A percentile compares a stretch with the other conserved stretches of the same genome.
phyloP scores from a whole-genome alignment of 2,329 filamentous ascomycete species.

The Colletotrichum zoysiae region DNA sequence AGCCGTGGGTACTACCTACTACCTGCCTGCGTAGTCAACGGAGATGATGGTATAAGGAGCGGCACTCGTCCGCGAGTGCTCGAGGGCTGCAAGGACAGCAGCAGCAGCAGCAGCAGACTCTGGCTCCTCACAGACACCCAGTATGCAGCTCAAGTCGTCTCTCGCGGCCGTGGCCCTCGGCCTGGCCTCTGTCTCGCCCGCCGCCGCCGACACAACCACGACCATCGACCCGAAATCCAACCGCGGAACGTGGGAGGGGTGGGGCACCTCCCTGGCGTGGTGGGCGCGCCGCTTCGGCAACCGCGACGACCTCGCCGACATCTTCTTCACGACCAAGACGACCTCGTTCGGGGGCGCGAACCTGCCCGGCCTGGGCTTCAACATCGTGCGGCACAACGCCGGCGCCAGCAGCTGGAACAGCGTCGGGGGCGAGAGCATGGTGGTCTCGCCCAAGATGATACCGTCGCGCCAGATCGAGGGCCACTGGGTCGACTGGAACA shows the following conservation, averaged over 20 bases:
- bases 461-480: constrained; percentile 55
- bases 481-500: constrained; percentile 56
- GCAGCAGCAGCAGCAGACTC: not conserved
- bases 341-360: constrained; percentile 47
- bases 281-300: constrained; percentile 57
- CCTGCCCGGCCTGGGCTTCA: constrained; percentile 57
- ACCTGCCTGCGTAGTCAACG: not conserved
- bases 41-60: not conserved
- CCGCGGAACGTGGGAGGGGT: constrained; percentile 59
- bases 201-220: constrained; percentile 22
- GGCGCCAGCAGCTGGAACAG: constrained; percentile 55
- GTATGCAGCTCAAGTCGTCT: constrained; percentile 21
- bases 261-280: constrained; percentile 59
- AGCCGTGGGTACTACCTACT: not conserved
- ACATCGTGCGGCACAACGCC: constrained; percentile 59
- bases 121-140: not conserved
- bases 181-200: constrained; percentile 13
- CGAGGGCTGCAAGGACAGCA: not conserved
- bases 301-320: constrained; percentile 55
- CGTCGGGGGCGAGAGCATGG: constrained; percentile 51
- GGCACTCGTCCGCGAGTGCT: not conserved
- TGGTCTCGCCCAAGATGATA: constrained; percentile 53
- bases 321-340: constrained; percentile 55
- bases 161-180: constrained; percentile 20
- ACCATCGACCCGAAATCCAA: constrained; percentile 45